These are phyloP conservation scores for Epichloe brachyelytri DNA, from an alignment of 2,329 filamentous ascomycete species.

Conservation along the genomic window DNA sequence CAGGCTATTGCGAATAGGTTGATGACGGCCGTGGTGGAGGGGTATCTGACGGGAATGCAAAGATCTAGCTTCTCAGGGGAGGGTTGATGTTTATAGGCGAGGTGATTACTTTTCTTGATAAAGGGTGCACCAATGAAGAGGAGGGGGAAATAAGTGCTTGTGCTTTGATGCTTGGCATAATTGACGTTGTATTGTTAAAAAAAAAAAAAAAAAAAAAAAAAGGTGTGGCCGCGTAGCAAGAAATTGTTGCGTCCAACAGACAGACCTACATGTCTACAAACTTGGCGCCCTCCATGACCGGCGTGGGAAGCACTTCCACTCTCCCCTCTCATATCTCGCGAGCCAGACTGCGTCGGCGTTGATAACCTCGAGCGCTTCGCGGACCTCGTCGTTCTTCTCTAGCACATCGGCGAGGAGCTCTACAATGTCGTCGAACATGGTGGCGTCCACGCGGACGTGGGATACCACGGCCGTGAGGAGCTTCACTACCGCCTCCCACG, in stretches of 20 bases:
- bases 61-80: conserved; percentile 27
- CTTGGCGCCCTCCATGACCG: conserved; percentile 28
- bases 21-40: conserved; percentile 64
- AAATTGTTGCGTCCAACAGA: no score
- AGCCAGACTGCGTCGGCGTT: conserved; percentile 74
- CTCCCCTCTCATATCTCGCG: conserved; percentile 35
- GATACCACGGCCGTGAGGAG: conserved; percentile 49
- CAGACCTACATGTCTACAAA: conserved; percentile 21
- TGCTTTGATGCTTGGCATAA: not conserved
- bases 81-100: no score
- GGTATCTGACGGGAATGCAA: conserved; percentile 48
- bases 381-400: conserved; percentile 32
- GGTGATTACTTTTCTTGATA: no score
- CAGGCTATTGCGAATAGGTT: conserved; percentile 91
- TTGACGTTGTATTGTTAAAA: no score
- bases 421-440: conserved; percentile 59
- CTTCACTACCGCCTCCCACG: conserved; percentile 49
- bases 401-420: conserved; percentile 43
- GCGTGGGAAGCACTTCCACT: conserved; percentile 23
- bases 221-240: no score
- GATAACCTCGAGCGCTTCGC: conserved; percentile 44
- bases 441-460: conserved; percentile 52
- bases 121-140: no score
- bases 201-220: no score
- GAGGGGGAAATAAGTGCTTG: no score